A percentile compares a stretch with the other conserved stretches of the same genome.
phyloP scores from a whole-genome alignment of 176 grass and related monocot species.

The Alopecurus myosuroides region DNA sequence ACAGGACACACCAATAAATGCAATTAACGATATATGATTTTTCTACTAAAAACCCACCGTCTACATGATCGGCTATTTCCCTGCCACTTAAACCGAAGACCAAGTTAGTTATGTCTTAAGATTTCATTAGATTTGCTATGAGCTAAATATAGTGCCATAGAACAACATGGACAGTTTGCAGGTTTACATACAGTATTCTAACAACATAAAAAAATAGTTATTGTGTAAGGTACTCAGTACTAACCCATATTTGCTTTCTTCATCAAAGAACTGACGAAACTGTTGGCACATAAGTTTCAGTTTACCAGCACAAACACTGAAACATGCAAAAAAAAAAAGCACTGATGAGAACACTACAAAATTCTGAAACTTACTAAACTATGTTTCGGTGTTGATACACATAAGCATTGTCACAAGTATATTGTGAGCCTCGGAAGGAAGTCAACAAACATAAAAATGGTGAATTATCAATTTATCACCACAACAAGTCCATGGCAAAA shows the following conservation, averaged over 20 bases:
- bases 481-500: no score
- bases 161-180: not conserved
- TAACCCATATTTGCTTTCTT: conserved; percentile 46
- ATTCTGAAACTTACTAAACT: not conserved
- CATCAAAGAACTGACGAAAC: conserved; percentile 58
- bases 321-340: conserved; percentile 23
- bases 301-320: conserved; percentile 76
- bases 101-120: no score
- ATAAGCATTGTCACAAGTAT: not conserved
- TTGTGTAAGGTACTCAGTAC: conserved; percentile 3
- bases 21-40: no score
- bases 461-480: not conserved
- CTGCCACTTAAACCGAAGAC: no score
- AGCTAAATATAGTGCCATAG: not conserved
- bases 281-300: conserved; percentile 38
- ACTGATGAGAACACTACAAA: not conserved
- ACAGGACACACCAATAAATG: no score
- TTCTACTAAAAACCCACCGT: no score
- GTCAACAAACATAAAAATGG: not conserved
- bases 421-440: not conserved
- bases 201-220: not conserved
- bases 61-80: no score
- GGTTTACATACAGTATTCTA: not conserved
- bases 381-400: not conserved
- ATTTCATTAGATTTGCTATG: conserved; percentile 6